phyloP scores from a whole-genome alignment of 257 asterid genomes.

The Gynochthodes officinalis region DNA sequence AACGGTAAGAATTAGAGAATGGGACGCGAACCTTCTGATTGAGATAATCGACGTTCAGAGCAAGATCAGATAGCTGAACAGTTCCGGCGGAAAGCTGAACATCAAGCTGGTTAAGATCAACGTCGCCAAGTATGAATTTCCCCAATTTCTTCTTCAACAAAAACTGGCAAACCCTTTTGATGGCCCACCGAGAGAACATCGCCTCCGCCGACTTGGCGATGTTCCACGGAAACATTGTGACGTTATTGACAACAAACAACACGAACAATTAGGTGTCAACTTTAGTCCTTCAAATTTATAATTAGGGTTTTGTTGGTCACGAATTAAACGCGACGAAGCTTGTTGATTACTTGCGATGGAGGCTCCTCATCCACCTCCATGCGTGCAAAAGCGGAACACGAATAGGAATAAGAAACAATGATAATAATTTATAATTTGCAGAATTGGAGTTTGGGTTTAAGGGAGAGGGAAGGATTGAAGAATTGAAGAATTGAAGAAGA shows the following conservation, averaged over 20 bases:
- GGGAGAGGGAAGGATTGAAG: not conserved
- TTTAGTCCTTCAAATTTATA: not conserved
- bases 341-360: slow-evolving; percentile 34
- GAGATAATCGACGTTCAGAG: slow-evolving; percentile 83
- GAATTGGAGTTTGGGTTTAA: slow-evolving; percentile 2
- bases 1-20: not conserved
- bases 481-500: not conserved
- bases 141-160: slow-evolving; percentile 95
- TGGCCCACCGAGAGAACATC: slow-evolving; percentile 98
- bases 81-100: slow-evolving; percentile 97
- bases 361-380: slow-evolving; percentile 51
- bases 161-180: slow-evolving; percentile 79
- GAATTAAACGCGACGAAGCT: not conserved
- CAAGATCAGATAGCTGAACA: slow-evolving; percentile 90
- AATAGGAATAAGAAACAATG: no score
- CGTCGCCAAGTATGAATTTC: slow-evolving; percentile 82
- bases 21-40: slow-evolving; percentile 64
- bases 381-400: slow-evolving; percentile 20
- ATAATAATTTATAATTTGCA: no score
- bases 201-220: slow-evolving; percentile 94
- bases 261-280: not conserved
- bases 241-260: slow-evolving; percentile 9
- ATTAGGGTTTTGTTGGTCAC: not conserved
- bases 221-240: slow-evolving; percentile 80
- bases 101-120: slow-evolving; percentile 96